Evolutionary conservation across 2,329 filamentous ascomycete species (phyloP).

Genomic region (Colletotrichum eremochloae): DNA sequence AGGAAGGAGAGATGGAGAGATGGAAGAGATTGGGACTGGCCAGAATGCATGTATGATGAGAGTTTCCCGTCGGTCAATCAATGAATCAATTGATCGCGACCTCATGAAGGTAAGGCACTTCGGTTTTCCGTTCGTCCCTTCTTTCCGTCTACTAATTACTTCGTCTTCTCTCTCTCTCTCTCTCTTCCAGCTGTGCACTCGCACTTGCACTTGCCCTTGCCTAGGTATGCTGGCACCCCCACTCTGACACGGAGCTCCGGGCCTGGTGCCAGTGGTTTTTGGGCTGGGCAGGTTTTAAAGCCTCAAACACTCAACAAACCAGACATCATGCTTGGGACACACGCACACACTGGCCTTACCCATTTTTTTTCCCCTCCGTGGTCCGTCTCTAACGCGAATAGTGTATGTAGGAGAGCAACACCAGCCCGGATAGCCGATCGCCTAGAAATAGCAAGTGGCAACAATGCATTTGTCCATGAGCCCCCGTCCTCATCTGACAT

Average conservation of each 20-base stretch:
- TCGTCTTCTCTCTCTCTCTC: slow-evolving; percentile 5
- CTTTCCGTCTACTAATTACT: neutral
- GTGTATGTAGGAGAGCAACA: neutral
- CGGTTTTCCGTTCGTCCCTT: neutral
- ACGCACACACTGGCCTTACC: slow-evolving; percentile 11
- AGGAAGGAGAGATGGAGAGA: neutral
- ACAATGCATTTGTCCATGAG: slow-evolving; percentile 19
- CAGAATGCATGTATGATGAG: neutral
- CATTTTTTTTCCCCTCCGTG: neutral
- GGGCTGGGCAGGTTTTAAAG: slow-evolving; percentile 25
- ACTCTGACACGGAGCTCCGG: slow-evolving; percentile 3
- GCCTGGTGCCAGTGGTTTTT: slow-evolving; percentile 2
- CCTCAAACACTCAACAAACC: slow-evolving; percentile 42
- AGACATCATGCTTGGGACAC: slow-evolving; percentile 28
- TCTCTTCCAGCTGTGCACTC: neutral
- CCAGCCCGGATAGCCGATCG: slow-evolving; percentile 18
- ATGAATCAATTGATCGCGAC: neutral
- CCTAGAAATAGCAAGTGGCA: slow-evolving; percentile 1
- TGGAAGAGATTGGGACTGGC: neutral
- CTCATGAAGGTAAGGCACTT: slow-evolving; percentile 7
- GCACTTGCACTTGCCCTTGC: neutral
- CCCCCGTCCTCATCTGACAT: slow-evolving; percentile 1
- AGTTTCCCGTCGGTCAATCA: slow-evolving; percentile 6
- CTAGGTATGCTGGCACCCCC: neutral
- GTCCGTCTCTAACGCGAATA: neutral